Conservation (phyloP, 1,284 basidiomycete species). For the Meira miltonrushii region DNA sequence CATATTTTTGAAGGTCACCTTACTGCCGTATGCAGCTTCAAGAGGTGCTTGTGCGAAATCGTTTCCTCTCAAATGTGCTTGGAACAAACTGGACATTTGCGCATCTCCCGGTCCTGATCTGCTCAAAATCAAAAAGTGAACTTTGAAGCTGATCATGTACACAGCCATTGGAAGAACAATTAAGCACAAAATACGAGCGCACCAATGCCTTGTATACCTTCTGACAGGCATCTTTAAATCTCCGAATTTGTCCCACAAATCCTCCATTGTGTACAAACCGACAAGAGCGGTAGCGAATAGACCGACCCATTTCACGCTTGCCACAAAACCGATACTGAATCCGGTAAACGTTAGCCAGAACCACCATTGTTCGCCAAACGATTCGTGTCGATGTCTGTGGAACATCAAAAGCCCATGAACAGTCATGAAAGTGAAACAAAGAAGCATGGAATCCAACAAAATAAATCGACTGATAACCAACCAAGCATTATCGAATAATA, state of each 20-base stretch:
- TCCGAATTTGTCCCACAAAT: slow-evolving; percentile 97
- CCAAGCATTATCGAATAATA: slow-evolving; percentile 89
- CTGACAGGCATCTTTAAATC: slow-evolving; percentile 82
- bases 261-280: slow-evolving; percentile 92
- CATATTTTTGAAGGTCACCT: slow-evolving; percentile 91
- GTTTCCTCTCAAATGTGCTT: slow-evolving; percentile 91
- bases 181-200: slow-evolving; percentile 74
- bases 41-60: slow-evolving; percentile 65
- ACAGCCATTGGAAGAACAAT: slow-evolving; percentile 84
- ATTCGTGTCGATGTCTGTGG: slow-evolving; percentile 88
- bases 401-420: slow-evolving; percentile 93
- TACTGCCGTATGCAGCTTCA: slow-evolving; percentile 84
- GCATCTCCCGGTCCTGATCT: slow-evolving; percentile 92
- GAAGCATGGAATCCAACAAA: slow-evolving; percentile 91
- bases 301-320: slow-evolving; percentile 93
- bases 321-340: slow-evolving; percentile 88
- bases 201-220: slow-evolving; percentile 86
- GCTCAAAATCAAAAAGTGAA: slow-evolving; percentile 90
- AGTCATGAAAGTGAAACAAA: slow-evolving; percentile 96
- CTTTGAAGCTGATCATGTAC: slow-evolving; percentile 90
- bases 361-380: slow-evolving; percentile 96
- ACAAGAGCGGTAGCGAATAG: slow-evolving; percentile 90
- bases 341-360: slow-evolving; percentile 86
- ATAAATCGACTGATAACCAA: slow-evolving; percentile 94
- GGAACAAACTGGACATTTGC: slow-evolving; percentile 97